These are phyloP conservation scores for Scenedesmus sp. DNA, from an alignment of 163 green algal genomes.

Conservation along the genomic window DNA sequence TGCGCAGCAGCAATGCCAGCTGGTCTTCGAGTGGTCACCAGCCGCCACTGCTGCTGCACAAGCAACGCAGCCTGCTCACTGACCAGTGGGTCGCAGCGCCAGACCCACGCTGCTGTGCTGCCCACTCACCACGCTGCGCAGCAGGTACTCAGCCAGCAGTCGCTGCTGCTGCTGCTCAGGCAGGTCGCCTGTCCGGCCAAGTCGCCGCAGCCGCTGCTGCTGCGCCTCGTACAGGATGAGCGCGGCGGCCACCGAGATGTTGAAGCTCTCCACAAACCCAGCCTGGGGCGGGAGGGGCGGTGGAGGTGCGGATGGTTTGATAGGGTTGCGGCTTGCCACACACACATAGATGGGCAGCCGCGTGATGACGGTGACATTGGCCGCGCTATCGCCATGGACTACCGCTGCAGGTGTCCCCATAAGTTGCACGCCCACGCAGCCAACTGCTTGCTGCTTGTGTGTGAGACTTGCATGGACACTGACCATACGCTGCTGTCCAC, in stretches of 20 bases:
- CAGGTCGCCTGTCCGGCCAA: slow-evolving; percentile 85
- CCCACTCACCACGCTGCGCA: slow-evolving; percentile 62
- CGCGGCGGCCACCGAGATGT: slow-evolving; percentile 91
- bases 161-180: slow-evolving; percentile 69
- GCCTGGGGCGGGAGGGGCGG: not conserved
- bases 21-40: too few species aligned
- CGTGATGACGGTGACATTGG: too few species aligned
- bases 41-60: not conserved
- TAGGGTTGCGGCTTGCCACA: too few species aligned
- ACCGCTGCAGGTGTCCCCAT: not conserved
- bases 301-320: not conserved
- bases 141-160: slow-evolving; percentile 78
- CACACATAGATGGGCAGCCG: too few species aligned
- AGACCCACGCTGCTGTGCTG: not conserved
- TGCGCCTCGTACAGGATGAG: slow-evolving; percentile 87
- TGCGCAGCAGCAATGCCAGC: too few species aligned
- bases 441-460: not conserved
- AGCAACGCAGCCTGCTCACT: too few species aligned
- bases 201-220: slow-evolving; percentile 62
- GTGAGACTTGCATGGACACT: too few species aligned
- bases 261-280: slow-evolving; percentile 95
- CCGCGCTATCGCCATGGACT: too few species aligned
- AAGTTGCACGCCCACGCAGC: not conserved
- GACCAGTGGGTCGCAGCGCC: too few species aligned
- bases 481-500: too few species aligned